Evolutionary conservation across 192 early-diverging fungal species (phyloP), one percentile per base, ranked within the genome.

Genomic region (Backusella liffmaniae): DNA sequence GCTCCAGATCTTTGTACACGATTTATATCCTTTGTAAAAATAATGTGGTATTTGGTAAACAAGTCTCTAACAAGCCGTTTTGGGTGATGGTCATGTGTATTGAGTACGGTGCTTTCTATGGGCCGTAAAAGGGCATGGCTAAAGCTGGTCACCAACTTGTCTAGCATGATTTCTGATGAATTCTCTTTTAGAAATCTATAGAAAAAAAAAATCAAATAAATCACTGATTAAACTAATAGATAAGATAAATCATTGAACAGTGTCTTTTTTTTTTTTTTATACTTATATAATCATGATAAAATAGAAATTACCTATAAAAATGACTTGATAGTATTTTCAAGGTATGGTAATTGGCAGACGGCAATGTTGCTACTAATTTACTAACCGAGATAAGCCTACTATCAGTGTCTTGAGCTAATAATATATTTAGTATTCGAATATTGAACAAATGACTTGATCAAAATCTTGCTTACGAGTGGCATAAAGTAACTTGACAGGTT

Each of bases 401-500:
- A 74, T 74, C 26, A 42, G 56, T 67, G n/a, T 23, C 49, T 65
- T 72, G 39, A 41, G 32, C 29, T 37, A 29, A 10, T 32, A 35
- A 68, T 26, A 9, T 32, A 29, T 23, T 44, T 10, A 66, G 4
- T 29, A 42, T 5, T 15, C 32, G 10, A 21, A 18, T 49, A 7
- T 44, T 49, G 15, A 49, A 49, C n/a, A 1, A 18, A 7, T 49
- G 0, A 16, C 13, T 44, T 49, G 46, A 1, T 49, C 5, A 6
- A n/a, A 18, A 49, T 6, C 32, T 3, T 29, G 8, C 67, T 86
- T 85, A 88, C 87, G 80, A 41, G 79, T 80, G 12, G 84, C 78
- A 73, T 93, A 93, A 67, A 92, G 80, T 23, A 89, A 80, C 73
- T 90, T 89, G 41, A 90, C 82, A 18, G 91, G 85, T 7, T 91